Conservation (phyloP, 2,329 filamentous ascomycete genomes). For the Clonostachys solani region DNA sequence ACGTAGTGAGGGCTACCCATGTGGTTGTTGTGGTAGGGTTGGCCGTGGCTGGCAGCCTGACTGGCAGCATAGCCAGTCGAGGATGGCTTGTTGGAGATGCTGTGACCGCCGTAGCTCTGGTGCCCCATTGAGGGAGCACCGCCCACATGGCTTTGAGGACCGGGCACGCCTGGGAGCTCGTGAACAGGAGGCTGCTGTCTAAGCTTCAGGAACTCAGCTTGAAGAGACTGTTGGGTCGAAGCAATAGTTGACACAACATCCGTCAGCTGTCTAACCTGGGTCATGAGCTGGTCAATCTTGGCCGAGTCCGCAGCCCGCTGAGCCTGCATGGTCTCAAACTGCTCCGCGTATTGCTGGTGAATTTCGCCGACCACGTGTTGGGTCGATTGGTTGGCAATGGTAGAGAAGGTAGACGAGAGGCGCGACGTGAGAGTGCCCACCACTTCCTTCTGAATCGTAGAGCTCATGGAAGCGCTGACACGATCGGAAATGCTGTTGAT, state of each 20-base stretch:
- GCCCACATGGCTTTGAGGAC: conserved; percentile 17
- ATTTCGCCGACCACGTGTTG: conserved; percentile 66
- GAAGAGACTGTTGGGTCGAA: conserved; percentile 62
- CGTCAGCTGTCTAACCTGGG: conserved; percentile 61
- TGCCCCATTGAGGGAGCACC: not conserved
- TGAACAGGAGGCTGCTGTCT: conserved; percentile 42
- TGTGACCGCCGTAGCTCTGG: not conserved
- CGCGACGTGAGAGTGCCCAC: conserved; percentile 54
- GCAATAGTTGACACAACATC: conserved; percentile 69
- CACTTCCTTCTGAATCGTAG: conserved; percentile 68
- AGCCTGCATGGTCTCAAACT: conserved; percentile 45
- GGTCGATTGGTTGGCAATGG: conserved; percentile 60
- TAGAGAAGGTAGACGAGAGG: conserved; percentile 63
- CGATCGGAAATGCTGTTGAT: conserved; percentile 66
- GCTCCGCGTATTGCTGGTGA: conserved; percentile 54
- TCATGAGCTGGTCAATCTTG: conserved; percentile 72
- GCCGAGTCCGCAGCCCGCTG: conserved; percentile 44
- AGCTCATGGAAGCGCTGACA: conserved; percentile 61
- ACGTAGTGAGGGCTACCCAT: conserved; percentile 27
- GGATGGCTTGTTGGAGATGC: not conserved
- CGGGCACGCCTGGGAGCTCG: conserved; percentile 28
- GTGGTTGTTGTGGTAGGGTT: conserved; percentile 26
- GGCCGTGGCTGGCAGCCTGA: conserved; percentile 22
- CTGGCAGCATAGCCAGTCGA: conserved; percentile 16
- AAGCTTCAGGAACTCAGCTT: conserved; percentile 58